Conservation (phyloP, 768 basidiomycete species). For the Dacryopinax spathularia region DNA sequence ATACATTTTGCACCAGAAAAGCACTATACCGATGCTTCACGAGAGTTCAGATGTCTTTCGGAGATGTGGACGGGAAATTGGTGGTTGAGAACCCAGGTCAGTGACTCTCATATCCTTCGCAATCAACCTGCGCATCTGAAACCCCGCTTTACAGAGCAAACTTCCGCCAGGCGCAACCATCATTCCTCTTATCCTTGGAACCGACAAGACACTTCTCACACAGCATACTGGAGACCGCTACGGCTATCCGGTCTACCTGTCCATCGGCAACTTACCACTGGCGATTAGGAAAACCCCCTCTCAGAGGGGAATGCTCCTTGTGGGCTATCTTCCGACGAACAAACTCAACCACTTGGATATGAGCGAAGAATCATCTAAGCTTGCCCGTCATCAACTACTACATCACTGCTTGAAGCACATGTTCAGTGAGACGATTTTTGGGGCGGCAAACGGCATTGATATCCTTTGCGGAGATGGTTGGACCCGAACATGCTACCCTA, state of each 20-base stretch:
- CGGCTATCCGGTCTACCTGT: constrained; percentile 24
- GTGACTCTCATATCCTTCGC: neutral
- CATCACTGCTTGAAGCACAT: constrained; percentile 27
- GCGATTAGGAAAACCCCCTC: constrained; percentile 26
- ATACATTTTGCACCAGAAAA: constrained; percentile 6
- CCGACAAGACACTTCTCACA: constrained; percentile 26
- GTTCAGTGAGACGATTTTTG: constrained; percentile 21
- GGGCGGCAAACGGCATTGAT: constrained; percentile 22
- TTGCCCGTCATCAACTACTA: constrained; percentile 27
- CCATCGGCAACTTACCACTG: constrained; percentile 23
- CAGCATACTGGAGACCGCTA: constrained; percentile 21
- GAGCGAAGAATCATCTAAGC: constrained; percentile 31
- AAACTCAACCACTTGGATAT: constrained; percentile 21
- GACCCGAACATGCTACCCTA: constrained; percentile 26
- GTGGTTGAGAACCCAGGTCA: neutral
- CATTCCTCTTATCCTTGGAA: constrained; percentile 21
- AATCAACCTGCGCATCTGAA: neutral
- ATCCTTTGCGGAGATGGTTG: constrained; percentile 26
- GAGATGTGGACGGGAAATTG: constrained; percentile 1
- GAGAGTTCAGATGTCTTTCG: neutral
- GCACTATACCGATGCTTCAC: constrained; percentile 7
- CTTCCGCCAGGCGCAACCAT: constrained; percentile 14
- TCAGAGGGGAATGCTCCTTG: constrained; percentile 22
- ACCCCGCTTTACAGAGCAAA: neutral
- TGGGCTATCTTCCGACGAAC: constrained; percentile 30